Conservation (phyloP, 192 early-diverging fungal species). For the Spinellus fusiger region DNA sequence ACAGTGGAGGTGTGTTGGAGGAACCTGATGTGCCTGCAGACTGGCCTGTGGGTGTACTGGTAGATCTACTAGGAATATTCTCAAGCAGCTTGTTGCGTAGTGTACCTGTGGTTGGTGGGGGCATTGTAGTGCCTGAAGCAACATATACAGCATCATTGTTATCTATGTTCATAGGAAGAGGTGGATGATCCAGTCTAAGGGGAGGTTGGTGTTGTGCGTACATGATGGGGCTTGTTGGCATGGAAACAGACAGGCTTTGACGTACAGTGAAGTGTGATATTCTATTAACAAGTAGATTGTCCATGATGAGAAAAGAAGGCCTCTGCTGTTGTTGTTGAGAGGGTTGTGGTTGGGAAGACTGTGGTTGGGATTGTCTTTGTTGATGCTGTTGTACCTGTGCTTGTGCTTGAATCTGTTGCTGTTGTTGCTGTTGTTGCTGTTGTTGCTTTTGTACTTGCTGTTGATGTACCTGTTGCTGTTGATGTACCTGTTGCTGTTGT, state of each 20-base stretch:
- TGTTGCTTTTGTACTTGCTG: not conserved
- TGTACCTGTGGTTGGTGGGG: slow-evolving; percentile 10
- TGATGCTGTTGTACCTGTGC: slow-evolving; percentile 13
- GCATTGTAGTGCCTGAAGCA: slow-evolving; percentile 4
- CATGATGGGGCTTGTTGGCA: not conserved
- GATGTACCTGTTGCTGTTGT: not conserved
- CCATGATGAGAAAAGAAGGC: not conserved
- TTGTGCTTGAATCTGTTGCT: slow-evolving; percentile 15
- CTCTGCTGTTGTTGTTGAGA: slow-evolving; percentile 2
- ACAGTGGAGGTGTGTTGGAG: not conserved
- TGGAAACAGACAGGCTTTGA: not conserved
- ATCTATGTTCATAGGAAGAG: not conserved
- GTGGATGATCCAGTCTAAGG: no score
- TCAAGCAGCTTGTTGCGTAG: slow-evolving; percentile 12
- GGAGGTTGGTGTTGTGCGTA: no score
- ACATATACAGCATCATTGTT: slow-evolving; percentile 14
- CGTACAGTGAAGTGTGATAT: not conserved
- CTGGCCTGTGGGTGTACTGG: not conserved
- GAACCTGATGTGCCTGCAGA: not conserved
- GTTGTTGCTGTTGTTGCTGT: not conserved
- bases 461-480: not conserved
- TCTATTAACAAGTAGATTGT: not conserved
- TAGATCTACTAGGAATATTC: not conserved
- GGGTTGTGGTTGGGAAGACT: not conserved
- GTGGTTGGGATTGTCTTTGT: not conserved